phyloP scores from a whole-genome alignment of 2,329 filamentous ascomycete genomes.

The Ascomycota sp. region DNA sequence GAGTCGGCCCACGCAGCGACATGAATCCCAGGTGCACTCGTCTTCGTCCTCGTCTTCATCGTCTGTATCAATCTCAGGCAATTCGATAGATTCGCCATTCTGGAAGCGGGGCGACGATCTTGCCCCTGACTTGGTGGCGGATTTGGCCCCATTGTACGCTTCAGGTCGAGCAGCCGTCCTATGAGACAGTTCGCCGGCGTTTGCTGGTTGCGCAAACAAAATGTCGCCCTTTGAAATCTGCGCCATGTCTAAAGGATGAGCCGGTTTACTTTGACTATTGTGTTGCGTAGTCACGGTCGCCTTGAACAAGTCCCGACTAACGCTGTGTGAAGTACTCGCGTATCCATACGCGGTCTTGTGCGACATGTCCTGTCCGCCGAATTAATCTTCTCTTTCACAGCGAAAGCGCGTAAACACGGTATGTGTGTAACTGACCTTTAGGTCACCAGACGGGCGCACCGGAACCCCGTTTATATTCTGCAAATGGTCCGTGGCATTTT shows the following conservation, averaged over 20 bases:
- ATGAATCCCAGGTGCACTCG: constrained; percentile 25
- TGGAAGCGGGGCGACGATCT: constrained; percentile 68
- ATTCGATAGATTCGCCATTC: constrained; percentile 73
- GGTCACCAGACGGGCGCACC: constrained; percentile 54
- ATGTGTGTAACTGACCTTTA: constrained; percentile 34
- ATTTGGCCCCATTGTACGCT: constrained; percentile 23
- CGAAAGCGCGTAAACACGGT: too few species aligned
- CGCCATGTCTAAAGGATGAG: constrained; percentile 63
- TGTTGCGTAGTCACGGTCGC: constrained; percentile 46
- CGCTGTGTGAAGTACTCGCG: constrained; percentile 31
- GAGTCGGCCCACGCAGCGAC: constrained; percentile 78
- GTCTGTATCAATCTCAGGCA: constrained; percentile 91
- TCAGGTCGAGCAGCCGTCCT: constrained; percentile 49
- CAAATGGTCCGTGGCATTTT: constrained; percentile 35
- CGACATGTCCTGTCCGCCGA: constrained; percentile 29
- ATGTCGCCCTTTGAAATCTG: constrained; percentile 78
- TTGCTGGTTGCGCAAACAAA: constrained; percentile 58
- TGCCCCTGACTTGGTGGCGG: constrained; percentile 36
- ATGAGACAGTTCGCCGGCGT: constrained; percentile 31
- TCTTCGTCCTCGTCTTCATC: constrained; percentile 70
- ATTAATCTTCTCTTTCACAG: constrained; percentile 12
- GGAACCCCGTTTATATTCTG: constrained; percentile 57
- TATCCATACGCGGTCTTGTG: constrained; percentile 45
- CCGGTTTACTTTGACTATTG: constrained; percentile 38
- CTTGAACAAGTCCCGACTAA: constrained; percentile 41